These are phyloP conservation scores for Alternaria triticimaculans DNA, from an alignment of 2,329 filamentous ascomycete genomes.

Conservation along the genomic window DNA sequence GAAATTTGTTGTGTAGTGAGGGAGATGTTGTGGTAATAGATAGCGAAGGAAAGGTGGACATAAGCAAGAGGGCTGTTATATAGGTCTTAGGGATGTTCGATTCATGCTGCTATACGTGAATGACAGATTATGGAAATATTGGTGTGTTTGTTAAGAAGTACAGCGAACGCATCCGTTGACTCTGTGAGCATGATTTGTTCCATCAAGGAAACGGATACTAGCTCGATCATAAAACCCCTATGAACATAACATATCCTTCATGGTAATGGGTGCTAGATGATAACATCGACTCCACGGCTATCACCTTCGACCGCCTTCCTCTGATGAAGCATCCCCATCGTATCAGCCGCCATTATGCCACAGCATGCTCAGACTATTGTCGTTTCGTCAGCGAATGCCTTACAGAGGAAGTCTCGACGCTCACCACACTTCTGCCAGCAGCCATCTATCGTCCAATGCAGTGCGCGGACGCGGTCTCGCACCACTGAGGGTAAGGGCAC, in stretches of 20 bases:
- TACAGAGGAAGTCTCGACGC: neutral
- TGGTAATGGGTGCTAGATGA: neutral
- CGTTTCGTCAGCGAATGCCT: neutral
- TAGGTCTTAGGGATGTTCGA: no score
- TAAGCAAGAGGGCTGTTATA: no score
- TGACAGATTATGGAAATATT: no score
- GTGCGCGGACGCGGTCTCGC: neutral
- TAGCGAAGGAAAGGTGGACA: no score
- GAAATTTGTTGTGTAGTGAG: no score
- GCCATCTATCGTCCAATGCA: neutral
- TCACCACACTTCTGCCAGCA: neutral
- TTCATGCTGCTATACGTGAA: no score
- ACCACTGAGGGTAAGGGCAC: neutral
- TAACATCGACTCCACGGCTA: neutral
- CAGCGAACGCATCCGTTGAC: neutral
- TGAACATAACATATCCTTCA: neutral
- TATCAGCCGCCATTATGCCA: neutral
- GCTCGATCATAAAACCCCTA: neutral
- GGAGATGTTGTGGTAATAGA: no score
- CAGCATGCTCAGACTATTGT: neutral
- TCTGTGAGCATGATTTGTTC: neutral
- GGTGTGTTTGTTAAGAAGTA: no score
- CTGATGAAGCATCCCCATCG: rapidly evolving
- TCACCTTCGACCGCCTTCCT: neutral
- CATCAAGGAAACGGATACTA: neutral